Percentiles rank a stretch among this genome's conserved stretches.
phyloP scores from a whole-genome alignment of 768 basidiomycete genomes.

The Asterophora lycoperdoides region DNA sequence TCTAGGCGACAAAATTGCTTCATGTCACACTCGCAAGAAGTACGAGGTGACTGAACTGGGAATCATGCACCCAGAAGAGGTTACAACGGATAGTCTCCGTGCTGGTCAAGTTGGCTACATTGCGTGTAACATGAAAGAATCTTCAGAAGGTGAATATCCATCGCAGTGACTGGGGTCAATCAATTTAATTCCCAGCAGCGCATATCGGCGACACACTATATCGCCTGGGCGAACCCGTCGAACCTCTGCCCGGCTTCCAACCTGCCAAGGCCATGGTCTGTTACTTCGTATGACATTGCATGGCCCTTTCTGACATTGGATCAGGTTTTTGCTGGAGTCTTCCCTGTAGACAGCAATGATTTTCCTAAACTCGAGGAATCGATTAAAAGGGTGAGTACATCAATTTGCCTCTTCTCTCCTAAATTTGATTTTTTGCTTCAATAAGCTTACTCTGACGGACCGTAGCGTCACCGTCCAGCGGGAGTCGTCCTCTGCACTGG shows the following conservation, averaged over 20 bases:
- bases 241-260: conserved; percentile 87
- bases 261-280: conserved; percentile 90
- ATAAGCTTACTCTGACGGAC: conserved; percentile 77
- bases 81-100: conserved; percentile 60
- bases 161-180: neutral
- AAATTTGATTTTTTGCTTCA: conserved; percentile 11
- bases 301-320: neutral
- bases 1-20: conserved; percentile 85
- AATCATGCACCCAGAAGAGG: conserved; percentile 85
- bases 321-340: conserved; percentile 92
- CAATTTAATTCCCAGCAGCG: conserved; percentile 41
- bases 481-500: conserved; percentile 90
- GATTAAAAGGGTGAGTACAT: conserved; percentile 67
- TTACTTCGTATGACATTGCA: neutral
- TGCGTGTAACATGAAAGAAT: conserved; percentile 98
- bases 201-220: conserved; percentile 93
- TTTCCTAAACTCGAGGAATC: conserved; percentile 96
- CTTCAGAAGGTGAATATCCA: conserved; percentile 70
- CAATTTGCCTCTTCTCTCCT: conserved; percentile 6
- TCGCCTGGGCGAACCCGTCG: conserved; percentile 65
- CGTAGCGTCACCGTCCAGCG: conserved; percentile 86
- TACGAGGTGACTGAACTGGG: conserved; percentile 90
- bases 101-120: conserved; percentile 86
- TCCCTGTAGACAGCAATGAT: conserved; percentile 87
- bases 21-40: conserved; percentile 77